Conservation (phyloP, 331 rosid species). For the Quercus phellos region DNA sequence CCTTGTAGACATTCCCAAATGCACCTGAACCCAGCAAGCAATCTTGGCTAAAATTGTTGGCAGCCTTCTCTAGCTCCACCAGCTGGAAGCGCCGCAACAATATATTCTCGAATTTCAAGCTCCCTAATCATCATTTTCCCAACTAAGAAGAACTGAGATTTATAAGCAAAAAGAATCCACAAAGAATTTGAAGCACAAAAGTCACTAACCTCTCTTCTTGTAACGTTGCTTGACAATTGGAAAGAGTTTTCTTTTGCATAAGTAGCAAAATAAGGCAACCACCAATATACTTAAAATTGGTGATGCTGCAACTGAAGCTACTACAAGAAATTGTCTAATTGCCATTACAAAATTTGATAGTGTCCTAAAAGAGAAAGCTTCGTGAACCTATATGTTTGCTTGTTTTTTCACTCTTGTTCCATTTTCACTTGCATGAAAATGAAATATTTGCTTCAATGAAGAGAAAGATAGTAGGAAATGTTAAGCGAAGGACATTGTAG, state of each 20-base stretch:
- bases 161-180: neutral
- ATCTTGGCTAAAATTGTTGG: slow-evolving; percentile 58
- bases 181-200: neutral
- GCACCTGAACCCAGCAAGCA: slow-evolving; percentile 74
- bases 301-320: slow-evolving; percentile 3
- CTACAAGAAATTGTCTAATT: slow-evolving; percentile 1
- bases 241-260: slow-evolving; percentile 36
- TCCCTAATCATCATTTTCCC: slow-evolving; percentile 23
- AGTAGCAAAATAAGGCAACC: slow-evolving; percentile 27
- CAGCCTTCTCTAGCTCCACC: slow-evolving; percentile 62
- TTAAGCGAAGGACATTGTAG: neutral
- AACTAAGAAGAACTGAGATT: neutral
- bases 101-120: slow-evolving; percentile 36
- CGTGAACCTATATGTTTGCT: neutral
- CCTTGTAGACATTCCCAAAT: slow-evolving; percentile 68
- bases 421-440: neutral
- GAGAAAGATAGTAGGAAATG: neutral
- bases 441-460: neutral
- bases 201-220: slow-evolving; percentile 28
- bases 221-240: slow-evolving; percentile 26
- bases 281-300: slow-evolving; percentile 30
- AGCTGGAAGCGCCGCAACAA: slow-evolving; percentile 44
- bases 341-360: slow-evolving; percentile 2
- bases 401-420: neutral
- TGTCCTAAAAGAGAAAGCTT: neutral